A percentile compares a stretch with the other conserved stretches of the same genome.
Evolutionary conservation across 1,139 yeast genomes (phyloP).

Genomic region (Nakaseomyces sp.): DNA sequence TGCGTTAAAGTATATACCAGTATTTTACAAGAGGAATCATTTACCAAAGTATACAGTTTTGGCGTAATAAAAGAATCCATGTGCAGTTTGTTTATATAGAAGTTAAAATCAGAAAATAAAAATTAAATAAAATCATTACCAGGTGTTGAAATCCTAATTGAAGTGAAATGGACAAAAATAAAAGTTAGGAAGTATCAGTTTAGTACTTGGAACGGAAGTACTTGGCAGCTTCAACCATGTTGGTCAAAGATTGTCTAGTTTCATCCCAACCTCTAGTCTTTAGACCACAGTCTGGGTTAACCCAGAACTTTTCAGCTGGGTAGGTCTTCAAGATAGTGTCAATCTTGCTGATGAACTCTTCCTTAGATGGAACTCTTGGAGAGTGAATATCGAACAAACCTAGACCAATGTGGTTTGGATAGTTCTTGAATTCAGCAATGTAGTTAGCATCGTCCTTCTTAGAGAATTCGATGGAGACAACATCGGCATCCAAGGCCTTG

Average conservation of each 20-base stretch:
- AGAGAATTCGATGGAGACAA: conserved; percentile 97
- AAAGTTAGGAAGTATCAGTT: conserved; percentile 4
- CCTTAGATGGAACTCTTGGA: conserved; percentile 97
- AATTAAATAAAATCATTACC: conserved; percentile 8
- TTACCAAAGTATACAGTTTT: conserved; percentile 1
- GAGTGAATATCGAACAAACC: conserved; percentile 99
- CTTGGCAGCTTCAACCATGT: conserved; percentile 99
- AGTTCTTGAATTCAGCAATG: conserved; percentile 93
- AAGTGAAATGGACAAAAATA: conserved; percentile 10
- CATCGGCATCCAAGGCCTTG: conserved; percentile 99
- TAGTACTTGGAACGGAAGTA: conserved; percentile 64
- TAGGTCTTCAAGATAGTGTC: conserved; percentile 90
- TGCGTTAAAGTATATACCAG: conserved; percentile 22
- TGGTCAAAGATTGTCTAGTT: conserved; percentile 78
- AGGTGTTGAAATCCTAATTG: conserved; percentile 7
- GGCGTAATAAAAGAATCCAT: conserved; percentile 5
- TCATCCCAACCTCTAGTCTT: conserved; percentile 96
- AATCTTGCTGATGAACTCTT: conserved; percentile 90
- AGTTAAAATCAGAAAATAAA: conserved; percentile 14
- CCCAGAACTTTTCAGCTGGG: conserved; percentile 98
- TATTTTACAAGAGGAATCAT: conserved; percentile 4
- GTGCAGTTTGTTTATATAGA: conserved; percentile 9
- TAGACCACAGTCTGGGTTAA: conserved; percentile 99
- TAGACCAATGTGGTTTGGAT: conserved; percentile 99
- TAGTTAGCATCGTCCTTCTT: conserved; percentile 98